These are phyloP conservation scores for Lithocarpus polystachyus DNA, from an alignment of 306 rosid species.

Conservation along the genomic window DNA sequence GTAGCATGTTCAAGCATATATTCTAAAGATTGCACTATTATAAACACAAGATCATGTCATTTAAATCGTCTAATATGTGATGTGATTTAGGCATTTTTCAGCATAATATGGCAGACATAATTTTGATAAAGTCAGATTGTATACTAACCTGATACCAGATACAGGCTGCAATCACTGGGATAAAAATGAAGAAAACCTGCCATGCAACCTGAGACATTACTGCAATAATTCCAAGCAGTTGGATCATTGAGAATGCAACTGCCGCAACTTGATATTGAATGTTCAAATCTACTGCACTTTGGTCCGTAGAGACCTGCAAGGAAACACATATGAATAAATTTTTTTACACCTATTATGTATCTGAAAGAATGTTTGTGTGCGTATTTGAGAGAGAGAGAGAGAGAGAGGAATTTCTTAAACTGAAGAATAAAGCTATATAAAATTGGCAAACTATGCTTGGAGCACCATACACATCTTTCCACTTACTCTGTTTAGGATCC, in stretches of 20 bases:
- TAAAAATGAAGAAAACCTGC: slow-evolving; percentile 77
- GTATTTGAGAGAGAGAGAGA: not conserved
- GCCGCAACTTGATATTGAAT: slow-evolving; percentile 42
- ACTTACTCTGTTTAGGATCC: slow-evolving; percentile 77
- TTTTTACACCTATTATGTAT: not conserved
- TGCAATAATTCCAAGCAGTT: slow-evolving; percentile 67
- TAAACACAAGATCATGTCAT: not conserved
- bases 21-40: too few relatives aligned
- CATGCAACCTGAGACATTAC: slow-evolving; percentile 85
- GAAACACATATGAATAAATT: not conserved
- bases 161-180: slow-evolving; percentile 60
- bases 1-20: too few relatives aligned
- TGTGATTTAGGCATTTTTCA: not conserved
- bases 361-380: not conserved
- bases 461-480: not conserved
- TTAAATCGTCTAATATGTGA: not conserved
- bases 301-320: slow-evolving; percentile 75
- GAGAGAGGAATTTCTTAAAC: not conserved
- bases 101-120: slow-evolving; percentile 2
- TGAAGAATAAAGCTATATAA: not conserved
- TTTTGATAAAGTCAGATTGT: not conserved
- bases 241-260: slow-evolving; percentile 55
- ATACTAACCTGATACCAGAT: slow-evolving; percentile 68
- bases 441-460: not conserved
- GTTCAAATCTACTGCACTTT: slow-evolving; percentile 56